phyloP scores from a whole-genome alignment of 1,139 yeast genomes.

The Geotrichum aggregatum region DNA sequence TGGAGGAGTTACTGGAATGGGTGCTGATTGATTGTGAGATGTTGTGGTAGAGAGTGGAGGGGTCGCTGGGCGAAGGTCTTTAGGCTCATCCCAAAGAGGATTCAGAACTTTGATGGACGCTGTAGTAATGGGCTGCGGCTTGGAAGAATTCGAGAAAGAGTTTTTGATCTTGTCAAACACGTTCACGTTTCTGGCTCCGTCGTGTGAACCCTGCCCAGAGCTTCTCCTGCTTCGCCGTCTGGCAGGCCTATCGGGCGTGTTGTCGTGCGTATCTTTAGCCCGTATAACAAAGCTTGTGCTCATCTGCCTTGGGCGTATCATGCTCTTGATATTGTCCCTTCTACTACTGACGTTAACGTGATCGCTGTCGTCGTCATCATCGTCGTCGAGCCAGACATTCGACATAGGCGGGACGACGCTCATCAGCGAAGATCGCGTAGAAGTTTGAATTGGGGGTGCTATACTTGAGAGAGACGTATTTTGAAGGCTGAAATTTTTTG shows the following conservation, averaged over 20 bases:
- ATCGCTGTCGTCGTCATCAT: constrained; percentile 13
- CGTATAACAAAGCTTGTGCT: background rate
- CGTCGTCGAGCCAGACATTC: constrained; percentile 21
- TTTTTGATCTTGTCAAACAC: constrained; percentile 2
- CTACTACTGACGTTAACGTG: background rate
- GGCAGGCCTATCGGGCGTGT: background rate
- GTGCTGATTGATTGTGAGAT: too few species aligned
- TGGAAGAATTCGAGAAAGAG: background rate
- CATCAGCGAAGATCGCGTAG: constrained; percentile 11
- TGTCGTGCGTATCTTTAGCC: background rate
- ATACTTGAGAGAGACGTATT: background rate
- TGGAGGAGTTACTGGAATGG: background rate
- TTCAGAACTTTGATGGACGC: background rate
- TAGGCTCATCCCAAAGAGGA: constrained; percentile 1
- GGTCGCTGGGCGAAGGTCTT: background rate
- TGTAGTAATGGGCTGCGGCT: constrained; percentile 7
- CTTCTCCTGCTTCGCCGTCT: background rate
- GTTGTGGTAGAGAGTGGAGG: background rate
- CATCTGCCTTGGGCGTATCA: background rate
- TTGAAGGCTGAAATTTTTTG: constrained; percentile 7
- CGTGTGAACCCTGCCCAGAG: background rate
- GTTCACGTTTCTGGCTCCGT: background rate
- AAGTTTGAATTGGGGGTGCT: background rate
- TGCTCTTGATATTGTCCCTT: background rate
- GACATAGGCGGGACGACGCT: constrained; percentile 14